Evolutionary conservation across 2,329 filamentous ascomycete genomes (phyloP).

Genomic region (Calonectria crousiana): DNA sequence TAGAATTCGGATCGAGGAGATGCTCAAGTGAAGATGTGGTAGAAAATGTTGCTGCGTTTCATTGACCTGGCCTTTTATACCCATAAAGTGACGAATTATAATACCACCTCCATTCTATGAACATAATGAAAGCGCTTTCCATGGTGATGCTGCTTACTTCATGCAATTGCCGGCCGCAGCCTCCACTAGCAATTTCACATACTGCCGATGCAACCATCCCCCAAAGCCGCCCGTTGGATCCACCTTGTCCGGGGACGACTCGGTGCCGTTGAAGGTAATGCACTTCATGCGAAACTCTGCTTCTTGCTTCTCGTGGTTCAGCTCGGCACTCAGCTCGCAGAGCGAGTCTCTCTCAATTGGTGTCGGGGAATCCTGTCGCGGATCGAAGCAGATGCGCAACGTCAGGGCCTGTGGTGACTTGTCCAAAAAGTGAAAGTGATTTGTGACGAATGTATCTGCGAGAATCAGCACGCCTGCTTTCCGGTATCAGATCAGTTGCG

Average conservation of each 20-base stretch:
- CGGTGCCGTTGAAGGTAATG: constrained; percentile 32
- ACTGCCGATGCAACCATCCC: constrained; percentile 35
- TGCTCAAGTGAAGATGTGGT: not conserved
- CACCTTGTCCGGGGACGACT: constrained; percentile 22
- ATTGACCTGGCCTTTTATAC: not conserved
- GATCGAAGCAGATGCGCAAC: constrained; percentile 31
- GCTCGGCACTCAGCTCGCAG: constrained; percentile 23
- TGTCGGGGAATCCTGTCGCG: constrained; percentile 8
- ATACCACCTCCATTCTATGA: not conserved
- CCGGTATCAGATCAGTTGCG: not conserved
- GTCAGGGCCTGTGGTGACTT: constrained; percentile 31
- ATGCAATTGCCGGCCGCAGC: constrained; percentile 37
- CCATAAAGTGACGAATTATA: constrained; percentile 1
- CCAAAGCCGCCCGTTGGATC: constrained; percentile 33
- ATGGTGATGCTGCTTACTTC: not conserved
- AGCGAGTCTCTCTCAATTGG: constrained; percentile 28
- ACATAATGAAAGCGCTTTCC: not conserved
- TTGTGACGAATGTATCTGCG: constrained; percentile 37
- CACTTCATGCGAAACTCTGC: constrained; percentile 17
- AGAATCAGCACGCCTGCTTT: not conserved
- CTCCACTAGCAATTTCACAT: constrained; percentile 33
- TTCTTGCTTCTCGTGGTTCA: constrained; percentile 1
- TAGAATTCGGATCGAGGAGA: not conserved
- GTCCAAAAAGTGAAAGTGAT: constrained; percentile 31
- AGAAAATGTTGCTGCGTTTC: not conserved